Evolutionary conservation across 2,329 filamentous ascomycete species (phyloP).

Genomic region (Calonectria ilicicola): DNA sequence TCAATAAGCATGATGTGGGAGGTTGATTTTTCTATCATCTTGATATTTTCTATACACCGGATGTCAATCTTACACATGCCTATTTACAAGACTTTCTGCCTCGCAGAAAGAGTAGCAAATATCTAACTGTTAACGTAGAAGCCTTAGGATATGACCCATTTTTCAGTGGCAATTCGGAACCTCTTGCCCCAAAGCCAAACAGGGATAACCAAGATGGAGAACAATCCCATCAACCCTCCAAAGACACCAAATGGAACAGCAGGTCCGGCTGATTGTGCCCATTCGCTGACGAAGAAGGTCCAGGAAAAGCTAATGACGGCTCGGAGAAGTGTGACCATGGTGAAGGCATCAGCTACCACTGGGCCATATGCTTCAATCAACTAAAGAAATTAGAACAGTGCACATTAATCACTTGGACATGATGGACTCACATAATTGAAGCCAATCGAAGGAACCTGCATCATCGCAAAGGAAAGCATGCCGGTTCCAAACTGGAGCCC

Average conservation of each 20-base stretch:
- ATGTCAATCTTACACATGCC: too few relatives aligned
- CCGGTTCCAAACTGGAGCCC: slow-evolving; percentile 49
- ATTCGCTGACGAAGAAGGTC: slow-evolving; percentile 65
- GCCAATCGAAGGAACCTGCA: slow-evolving; percentile 53
- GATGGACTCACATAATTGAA: slow-evolving; percentile 52
- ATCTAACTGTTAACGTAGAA: neutral
- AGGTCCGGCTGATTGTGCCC: slow-evolving; percentile 56
- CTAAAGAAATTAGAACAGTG: slow-evolving; percentile 38
- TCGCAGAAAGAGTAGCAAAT: neutral
- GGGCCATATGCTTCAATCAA: slow-evolving; percentile 63
- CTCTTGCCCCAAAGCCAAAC: slow-evolving; percentile 51
- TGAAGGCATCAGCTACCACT: slow-evolving; percentile 64
- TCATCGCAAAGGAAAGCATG: slow-evolving; percentile 52
- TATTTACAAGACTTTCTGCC: too few relatives aligned
- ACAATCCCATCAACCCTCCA: slow-evolving; percentile 62
- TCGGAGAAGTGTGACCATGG: slow-evolving; percentile 62
- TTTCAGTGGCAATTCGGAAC: slow-evolving; percentile 49
- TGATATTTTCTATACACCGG: too few relatives aligned
- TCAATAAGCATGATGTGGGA: too few relatives aligned
- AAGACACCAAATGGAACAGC: slow-evolving; percentile 66
- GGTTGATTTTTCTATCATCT: too few relatives aligned
- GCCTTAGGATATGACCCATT: neutral
- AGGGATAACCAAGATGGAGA: slow-evolving; percentile 52
- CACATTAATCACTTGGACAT: neutral
- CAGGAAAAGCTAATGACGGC: slow-evolving; percentile 64